phyloP scores from a whole-genome alignment of 805 yeast genomes.

The Kodamaea leandrae region DNA sequence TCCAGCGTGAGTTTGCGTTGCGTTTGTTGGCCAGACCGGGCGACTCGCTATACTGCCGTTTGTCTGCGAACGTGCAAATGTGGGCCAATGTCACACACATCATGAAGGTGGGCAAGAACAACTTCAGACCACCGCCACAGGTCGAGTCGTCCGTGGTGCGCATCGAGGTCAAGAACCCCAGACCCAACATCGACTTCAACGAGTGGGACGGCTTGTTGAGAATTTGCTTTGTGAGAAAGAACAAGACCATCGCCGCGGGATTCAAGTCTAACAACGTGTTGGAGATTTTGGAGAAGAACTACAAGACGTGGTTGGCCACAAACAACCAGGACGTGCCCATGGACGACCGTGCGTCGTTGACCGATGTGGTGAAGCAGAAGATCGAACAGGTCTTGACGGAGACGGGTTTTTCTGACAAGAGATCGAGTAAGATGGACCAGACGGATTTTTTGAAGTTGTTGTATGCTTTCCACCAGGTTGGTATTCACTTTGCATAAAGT shows the following conservation, averaged over 20 bases:
- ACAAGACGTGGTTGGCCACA: conserved; percentile 66
- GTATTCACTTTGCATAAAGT: conserved; percentile 84
- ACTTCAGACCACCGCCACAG: conserved; percentile 97
- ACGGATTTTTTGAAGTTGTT: conserved; percentile 84
- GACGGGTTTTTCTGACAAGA: conserved; percentile 77
- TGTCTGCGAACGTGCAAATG: conserved; percentile 97
- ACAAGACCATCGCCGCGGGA: conserved; percentile 89
- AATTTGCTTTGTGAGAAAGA: conserved; percentile 88
- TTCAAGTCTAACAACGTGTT: conserved; percentile 80
- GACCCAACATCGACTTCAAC: conserved; percentile 89
- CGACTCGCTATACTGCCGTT: conserved; percentile 86
- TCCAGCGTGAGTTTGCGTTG: conserved; percentile 95
- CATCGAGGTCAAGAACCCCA: conserved; percentile 85
- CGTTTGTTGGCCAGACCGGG: conserved; percentile 95
- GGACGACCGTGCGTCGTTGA: conserved; percentile 42
- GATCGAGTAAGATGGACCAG: conserved; percentile 94
- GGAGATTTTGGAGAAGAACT: conserved; percentile 82
- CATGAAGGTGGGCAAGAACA: conserved; percentile 96
- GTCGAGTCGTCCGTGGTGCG: conserved; percentile 96
- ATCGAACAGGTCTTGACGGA: conserved; percentile 72
- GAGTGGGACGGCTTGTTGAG: conserved; percentile 98
- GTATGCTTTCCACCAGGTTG: conserved; percentile 94
- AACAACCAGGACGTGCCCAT: conserved; percentile 45
- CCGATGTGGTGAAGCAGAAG: conserved; percentile 58
- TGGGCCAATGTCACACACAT: conserved; percentile 99